A percentile compares a stretch with the other conserved stretches of the same genome.
Evolutionary conservation across 2,329 filamentous ascomycete genomes (phyloP).

Genomic region (Pestalotiopsis sp.): DNA sequence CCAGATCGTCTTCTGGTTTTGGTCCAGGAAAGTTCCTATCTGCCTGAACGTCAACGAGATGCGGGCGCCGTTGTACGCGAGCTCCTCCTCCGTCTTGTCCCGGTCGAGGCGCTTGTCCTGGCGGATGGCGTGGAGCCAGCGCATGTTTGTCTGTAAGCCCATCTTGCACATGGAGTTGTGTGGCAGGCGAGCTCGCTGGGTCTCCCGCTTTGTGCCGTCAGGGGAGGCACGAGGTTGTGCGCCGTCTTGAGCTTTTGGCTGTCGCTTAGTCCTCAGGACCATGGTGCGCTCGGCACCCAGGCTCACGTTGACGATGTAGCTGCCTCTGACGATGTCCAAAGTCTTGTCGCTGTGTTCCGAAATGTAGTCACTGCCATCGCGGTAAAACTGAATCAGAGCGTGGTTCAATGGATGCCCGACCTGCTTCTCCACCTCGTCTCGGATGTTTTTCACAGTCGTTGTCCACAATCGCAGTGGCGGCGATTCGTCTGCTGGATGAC

Average conservation of each 20-base stretch:
- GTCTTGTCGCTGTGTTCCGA: slow-evolving; percentile 98
- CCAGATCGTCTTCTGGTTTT: slow-evolving; percentile 72
- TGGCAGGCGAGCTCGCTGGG: slow-evolving; percentile 71
- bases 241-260: slow-evolving; percentile 22
- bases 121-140: slow-evolving; percentile 91
- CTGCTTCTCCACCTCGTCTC: slow-evolving; percentile 65
- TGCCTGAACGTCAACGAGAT: slow-evolving; percentile 90
- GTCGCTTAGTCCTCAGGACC: slow-evolving; percentile 81
- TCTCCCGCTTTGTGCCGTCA: slow-evolving; percentile 45
- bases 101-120: slow-evolving; percentile 73
- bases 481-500: slow-evolving; percentile 88
- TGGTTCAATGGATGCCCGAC: slow-evolving; percentile 87
- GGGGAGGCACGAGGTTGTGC: slow-evolving; percentile 13
- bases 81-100: slow-evolving; percentile 70
- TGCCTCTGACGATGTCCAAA: slow-evolving; percentile 78
- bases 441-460: slow-evolving; percentile 68
- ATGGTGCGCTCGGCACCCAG: slow-evolving; percentile 91
- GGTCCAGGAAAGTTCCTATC: slow-evolving; percentile 81
- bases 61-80: slow-evolving; percentile 71
- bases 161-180: slow-evolving; percentile 89
- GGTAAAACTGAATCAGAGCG: slow-evolving; percentile 88
- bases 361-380: slow-evolving; percentile 86
- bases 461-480: slow-evolving; percentile 77
- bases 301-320: slow-evolving; percentile 88
- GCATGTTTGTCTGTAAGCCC: slow-evolving; percentile 76